Evolutionary conservation across 2,329 filamentous ascomycete genomes (phyloP), one percentile per base, ranked within the genome.

Genomic region (Pseudogymnoascus sp.): DNA sequence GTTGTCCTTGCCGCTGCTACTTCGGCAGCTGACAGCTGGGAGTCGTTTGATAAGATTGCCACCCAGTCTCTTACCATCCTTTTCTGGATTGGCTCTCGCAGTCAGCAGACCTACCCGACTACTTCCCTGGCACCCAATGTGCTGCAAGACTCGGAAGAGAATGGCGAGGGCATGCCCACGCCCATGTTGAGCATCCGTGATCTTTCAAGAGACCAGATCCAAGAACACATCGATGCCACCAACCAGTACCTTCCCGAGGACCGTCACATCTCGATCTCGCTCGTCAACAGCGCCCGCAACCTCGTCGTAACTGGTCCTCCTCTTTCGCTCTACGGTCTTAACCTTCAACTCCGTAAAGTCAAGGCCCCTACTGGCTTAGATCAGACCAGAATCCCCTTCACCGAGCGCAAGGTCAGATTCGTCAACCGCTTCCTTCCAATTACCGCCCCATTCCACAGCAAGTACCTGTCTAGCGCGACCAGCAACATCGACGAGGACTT

Each of bases 111-210:
- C 1, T 99, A 97, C 77, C 96, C 95, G 40, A 87, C 90, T 70
- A 99, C 95, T 3, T 97, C 95, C 36, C 83, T 99, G 71, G 91
- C 93, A 3, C 96, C 95, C 0, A 90, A 86, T 51, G 91, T 93
- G 73, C 83, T 99, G 62, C 91, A 93, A 74, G 95, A 99, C 77
- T 97, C 95, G 1, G 83, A 91, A 68, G 93, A 97, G 74, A 88
- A 95, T 75, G 93, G 95, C 62, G 95, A 99, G 78, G 96, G 96
- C n/a, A 84, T 83, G 5, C 95, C 96, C 1, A 97, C 95, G 1
- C 96, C 95, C 45, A 99, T 99, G 95, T 80, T 99, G 69, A 97
- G 95, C 72, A 96, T 99, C 69, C 91, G 95, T 60, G 95, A 99
- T 73, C 85, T 99, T 29, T 89, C 93, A 0, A 86, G 89, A 71